Evolutionary conservation across 2,329 filamentous ascomycete species (phyloP), one percentile per base, ranked within the genome.

Genomic region (Coniochaeta sp.): DNA sequence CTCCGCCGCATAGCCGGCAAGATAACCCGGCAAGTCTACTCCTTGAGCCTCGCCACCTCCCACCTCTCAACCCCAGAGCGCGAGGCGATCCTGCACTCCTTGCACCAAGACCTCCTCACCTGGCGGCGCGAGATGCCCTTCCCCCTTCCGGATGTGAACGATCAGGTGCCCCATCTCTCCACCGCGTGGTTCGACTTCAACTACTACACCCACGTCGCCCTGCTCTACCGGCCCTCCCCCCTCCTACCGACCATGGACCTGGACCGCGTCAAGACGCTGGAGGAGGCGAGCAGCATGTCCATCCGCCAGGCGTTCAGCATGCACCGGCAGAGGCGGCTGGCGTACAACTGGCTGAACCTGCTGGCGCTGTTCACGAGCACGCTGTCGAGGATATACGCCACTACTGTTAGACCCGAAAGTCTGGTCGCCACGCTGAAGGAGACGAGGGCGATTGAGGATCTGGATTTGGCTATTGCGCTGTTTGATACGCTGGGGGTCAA

Each of bases 101-200:
- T 74, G 4, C 69, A 75, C 56, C 61, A 66, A 45, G 66, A 71
- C 26, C 66, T 76, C 6, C 58, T 75, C 6, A 63, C 68, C 5
- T 75, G 73, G 73, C 67, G 73, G 1, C 69, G 66, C 18, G 65
- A 57, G 51, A 73, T 72, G 70, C 71, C 71, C 0, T 74, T 73
- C 48, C 71, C 71, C 1, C 57, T 74, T 1, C 70, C 70, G 0
- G 66, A 71, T 24, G 53, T 65, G 20, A 60, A 67, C 55, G 62
- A 61, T 5, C 61, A 62, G 8, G 71, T 76, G 1, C 72, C 72
- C 1, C 73, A 75, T 51, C 59, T 74, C 3, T 69, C 59, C 35
- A 71, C 64, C 7, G 67, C 60, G 51, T 76, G 72, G 73, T 75
- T 71, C 55, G 72, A 75, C 50, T 67, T 74, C 42, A 76, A 76